Percentiles rank a stretch among this genome's conserved stretches.
phyloP scores from a whole-genome alignment of 1,284 basidiomycete genomes.

The Leccinum griseonigrum region DNA sequence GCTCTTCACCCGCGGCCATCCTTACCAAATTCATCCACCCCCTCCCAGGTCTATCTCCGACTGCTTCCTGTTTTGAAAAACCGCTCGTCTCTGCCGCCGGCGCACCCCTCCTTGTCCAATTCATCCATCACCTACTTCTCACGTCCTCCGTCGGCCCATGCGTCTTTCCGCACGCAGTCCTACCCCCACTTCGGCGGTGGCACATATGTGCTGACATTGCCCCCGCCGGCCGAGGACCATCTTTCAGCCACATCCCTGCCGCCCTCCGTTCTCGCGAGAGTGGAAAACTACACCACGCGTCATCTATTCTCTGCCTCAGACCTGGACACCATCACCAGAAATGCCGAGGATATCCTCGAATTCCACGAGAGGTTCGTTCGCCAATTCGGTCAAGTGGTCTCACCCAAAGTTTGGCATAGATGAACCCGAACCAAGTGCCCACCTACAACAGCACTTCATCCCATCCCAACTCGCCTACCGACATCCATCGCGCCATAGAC shows the following conservation, averaged over 20 bases:
- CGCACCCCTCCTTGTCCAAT: constrained; percentile 21
- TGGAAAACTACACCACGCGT: constrained; percentile 37
- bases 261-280: constrained; percentile 26
- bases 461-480: constrained; percentile 1
- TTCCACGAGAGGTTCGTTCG: constrained; percentile 72
- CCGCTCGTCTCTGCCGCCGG: constrained; percentile 40
- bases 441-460: constrained; percentile 12
- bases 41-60: constrained; percentile 32
- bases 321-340: constrained; percentile 61
- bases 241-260: background rate
- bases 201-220: background rate
- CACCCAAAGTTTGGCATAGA: constrained; percentile 46
- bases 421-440: constrained; percentile 27
- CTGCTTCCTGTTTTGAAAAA: constrained; percentile 31
- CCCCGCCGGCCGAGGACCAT: constrained; percentile 10
- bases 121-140: constrained; percentile 39
- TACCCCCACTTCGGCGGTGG: constrained; percentile 14
- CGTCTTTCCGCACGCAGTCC: constrained; percentile 23
- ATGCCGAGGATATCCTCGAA: constrained; percentile 70
- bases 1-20: constrained; percentile 21
- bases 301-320: constrained; percentile 54
- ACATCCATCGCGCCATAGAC: constrained; percentile 46
- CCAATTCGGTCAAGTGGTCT: constrained; percentile 55
- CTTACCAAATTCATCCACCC: constrained; percentile 23
- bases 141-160: constrained; percentile 32